Conservation (phyloP, 257 asterid species). For the Jasminum sambac region DNA sequence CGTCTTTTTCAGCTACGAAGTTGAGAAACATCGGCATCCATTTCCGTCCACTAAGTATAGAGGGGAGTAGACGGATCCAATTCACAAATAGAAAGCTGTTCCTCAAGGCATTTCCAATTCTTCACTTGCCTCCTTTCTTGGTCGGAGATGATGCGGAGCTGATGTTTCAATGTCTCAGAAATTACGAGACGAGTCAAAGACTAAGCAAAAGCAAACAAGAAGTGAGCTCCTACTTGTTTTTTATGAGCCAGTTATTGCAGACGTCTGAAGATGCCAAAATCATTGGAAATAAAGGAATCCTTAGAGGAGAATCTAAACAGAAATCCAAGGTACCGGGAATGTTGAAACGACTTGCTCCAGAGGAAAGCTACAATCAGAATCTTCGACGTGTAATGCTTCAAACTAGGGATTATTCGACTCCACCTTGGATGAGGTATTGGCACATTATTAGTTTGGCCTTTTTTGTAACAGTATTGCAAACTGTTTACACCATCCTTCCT, state of each 20-base stretch:
- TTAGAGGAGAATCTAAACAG: not conserved
- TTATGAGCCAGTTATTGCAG: slow-evolving; percentile 25
- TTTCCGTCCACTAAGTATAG: not conserved
- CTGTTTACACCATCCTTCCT: slow-evolving; percentile 9
- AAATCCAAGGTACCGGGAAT: slow-evolving; percentile 9
- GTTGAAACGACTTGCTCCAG: not conserved
- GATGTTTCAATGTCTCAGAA: slow-evolving; percentile 7
- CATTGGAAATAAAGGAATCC: slow-evolving; percentile 8
- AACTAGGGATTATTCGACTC: slow-evolving; percentile 11
- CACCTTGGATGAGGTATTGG: slow-evolving; percentile 22
- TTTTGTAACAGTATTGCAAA: not conserved
- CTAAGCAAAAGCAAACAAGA: not conserved
- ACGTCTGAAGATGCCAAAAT: slow-evolving; percentile 24
- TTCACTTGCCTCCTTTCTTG: slow-evolving; percentile 24
- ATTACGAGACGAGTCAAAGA: slow-evolving; percentile 24
- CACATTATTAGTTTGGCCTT: slow-evolving; percentile 7
- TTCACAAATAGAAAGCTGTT: slow-evolving; percentile 3
- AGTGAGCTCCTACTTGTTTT: slow-evolving; percentile 23
- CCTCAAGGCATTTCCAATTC: slow-evolving; percentile 2
- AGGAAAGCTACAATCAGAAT: slow-evolving; percentile 3
- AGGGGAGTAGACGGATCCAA: slow-evolving; percentile 20
- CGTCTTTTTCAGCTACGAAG: not conserved
- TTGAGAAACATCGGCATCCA: slow-evolving; percentile 24
- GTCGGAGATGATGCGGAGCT: slow-evolving; percentile 10
- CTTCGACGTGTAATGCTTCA: slow-evolving; percentile 8